Evolutionary conservation across 805 yeast genomes (phyloP).

Genomic region (Candida alai): DNA sequence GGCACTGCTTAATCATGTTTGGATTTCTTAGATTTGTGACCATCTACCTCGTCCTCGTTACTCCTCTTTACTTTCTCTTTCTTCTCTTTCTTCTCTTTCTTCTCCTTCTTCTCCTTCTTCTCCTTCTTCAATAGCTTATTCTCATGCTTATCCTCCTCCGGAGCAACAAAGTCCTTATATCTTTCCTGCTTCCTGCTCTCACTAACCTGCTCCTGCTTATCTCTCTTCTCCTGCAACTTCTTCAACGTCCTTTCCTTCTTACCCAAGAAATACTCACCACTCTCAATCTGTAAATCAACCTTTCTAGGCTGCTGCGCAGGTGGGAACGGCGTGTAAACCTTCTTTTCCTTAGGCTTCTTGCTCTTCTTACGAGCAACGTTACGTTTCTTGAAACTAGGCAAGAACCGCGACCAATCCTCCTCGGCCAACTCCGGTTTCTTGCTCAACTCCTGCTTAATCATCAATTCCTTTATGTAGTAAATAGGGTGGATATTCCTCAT

Average conservation of each 20-base stretch:
- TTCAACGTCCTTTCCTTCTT: constrained; percentile 75
- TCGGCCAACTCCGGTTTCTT: constrained; percentile 92
- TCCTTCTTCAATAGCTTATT: constrained; percentile 29
- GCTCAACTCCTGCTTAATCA: constrained; percentile 94
- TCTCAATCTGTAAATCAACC: constrained; percentile 93
- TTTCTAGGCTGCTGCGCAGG: constrained; percentile 96
- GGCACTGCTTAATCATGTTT: constrained; percentile 10
- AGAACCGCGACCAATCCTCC: constrained; percentile 95
- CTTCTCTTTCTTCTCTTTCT: constrained; percentile 23
- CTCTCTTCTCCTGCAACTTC: constrained; percentile 71
- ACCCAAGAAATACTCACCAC: constrained; percentile 96
- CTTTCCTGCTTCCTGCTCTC: constrained; percentile 65
- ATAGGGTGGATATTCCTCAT: constrained; percentile 98
- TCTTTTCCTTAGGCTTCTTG: constrained; percentile 49
- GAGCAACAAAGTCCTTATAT: constrained; percentile 78
- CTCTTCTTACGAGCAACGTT: constrained; percentile 93
- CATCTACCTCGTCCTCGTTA: constrained; percentile 4
- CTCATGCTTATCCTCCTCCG: constrained; percentile 64
- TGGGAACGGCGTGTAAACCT: constrained; percentile 97
- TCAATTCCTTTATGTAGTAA: constrained; percentile 92
- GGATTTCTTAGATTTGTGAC: constrained; percentile 16
- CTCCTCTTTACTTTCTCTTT: constrained; percentile 26
- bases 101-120: constrained; percentile 24
- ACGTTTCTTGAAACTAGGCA: constrained; percentile 95
- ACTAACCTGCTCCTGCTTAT: constrained; percentile 69